Conservation (phyloP, 1,284 basidiomycete genomes). For the Sphagnurus paluster region DNA sequence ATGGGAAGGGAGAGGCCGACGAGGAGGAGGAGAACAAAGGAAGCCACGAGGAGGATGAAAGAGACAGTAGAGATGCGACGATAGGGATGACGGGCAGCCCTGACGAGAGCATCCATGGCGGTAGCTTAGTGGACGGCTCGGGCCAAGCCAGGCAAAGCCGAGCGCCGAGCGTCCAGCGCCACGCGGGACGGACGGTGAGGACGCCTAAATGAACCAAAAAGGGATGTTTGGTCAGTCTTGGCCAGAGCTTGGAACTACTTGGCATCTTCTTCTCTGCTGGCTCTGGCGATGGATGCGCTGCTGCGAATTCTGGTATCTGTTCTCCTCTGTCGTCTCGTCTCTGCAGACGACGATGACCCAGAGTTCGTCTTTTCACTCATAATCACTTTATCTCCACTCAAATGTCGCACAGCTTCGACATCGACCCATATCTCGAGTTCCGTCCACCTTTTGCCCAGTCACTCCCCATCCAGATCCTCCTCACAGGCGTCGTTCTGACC, state of each 20-base stretch:
- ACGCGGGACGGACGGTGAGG: neutral
- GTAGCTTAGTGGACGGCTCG: too few species aligned
- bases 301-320: conserved; percentile 8
- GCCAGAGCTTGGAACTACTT: neutral
- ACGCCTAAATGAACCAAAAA: neutral
- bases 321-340: conserved; percentile 6
- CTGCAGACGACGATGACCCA: conserved; percentile 12
- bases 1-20: conserved; percentile 75
- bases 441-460: conserved; percentile 83
- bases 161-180: too few species aligned
- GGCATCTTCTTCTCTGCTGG: neutral
- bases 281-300: too few species aligned
- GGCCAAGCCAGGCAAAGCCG: too few species aligned
- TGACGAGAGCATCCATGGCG: too few species aligned
- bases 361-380: conserved; percentile 10
- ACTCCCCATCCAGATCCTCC: conserved; percentile 88
- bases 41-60: conserved; percentile 46
- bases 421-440: conserved; percentile 76
- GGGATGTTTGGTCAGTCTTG: conserved; percentile 9
- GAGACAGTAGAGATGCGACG: conserved; percentile 44
- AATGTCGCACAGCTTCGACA: conserved; percentile 17
- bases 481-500: conserved; percentile 86
- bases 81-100: too few species aligned
- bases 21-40: conserved; percentile 72
- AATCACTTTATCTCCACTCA: neutral